Evolutionary conservation across 208 protist species (phyloP), one percentile per base, ranked within the genome.

Genomic region (Leishmania tarentolae): DNA sequence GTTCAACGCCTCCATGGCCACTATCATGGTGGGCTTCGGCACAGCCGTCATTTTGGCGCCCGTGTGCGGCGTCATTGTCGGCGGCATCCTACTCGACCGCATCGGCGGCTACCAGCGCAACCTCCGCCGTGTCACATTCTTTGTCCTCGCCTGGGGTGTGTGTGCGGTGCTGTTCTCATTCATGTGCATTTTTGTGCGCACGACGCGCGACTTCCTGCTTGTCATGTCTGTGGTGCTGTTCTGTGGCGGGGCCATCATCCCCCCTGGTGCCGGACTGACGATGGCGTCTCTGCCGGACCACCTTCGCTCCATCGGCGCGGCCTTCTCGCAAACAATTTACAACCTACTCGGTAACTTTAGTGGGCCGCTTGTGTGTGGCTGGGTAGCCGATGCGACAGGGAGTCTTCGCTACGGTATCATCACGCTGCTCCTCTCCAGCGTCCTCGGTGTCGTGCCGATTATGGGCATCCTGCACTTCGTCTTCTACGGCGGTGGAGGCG

Each of bases 341-440:
- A 97, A 97, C 79, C 70, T 97, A 0, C 78, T 98, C 28, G 95
- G 95, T 8, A 97, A 97, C 87, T 98, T 97, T 70, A 92, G 89
- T 75, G 95, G 95, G 0, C 95, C 95, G 37, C 77, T 98, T n/a
- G 83, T 97, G 35, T 98, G 93, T 61, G 93, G 95, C 13, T 87
- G 82, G 31, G 90, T 98, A 21, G 91, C 95, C 4, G 80, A 95
- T 17, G 76, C 50, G 74, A 92, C 91, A 0, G 92, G 93, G 28
- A 71, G 91, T 37, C 86, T 97, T 65, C 83, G 84, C 61, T 95
- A 96, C 78, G 95, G 93, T 77, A 92, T 98, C 79, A 86, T 88
- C 77, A 90, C 88, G 28, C 75, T 97, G 46, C 83, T 98, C 17
- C 83, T 90, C 61, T 93, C 79, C 40, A 94, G 91, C 78, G 77